phyloP scores from a whole-genome alignment of 2,329 filamentous ascomycete species.

The Emergomyces orientalis region DNA sequence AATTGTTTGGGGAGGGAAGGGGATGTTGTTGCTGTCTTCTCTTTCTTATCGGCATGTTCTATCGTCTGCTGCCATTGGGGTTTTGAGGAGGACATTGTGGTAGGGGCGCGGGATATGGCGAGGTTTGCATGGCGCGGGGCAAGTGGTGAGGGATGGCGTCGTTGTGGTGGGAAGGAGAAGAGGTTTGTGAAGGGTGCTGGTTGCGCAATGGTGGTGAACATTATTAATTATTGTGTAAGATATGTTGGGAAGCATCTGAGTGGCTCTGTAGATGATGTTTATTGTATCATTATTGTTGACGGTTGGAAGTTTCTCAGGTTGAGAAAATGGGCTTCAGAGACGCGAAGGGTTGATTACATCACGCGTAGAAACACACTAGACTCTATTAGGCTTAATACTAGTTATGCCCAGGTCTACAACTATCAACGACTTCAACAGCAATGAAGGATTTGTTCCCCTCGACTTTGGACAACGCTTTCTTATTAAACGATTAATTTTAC shows the following conservation, averaged over 20 bases:
- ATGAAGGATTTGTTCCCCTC: too few species aligned
- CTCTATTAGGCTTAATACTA: too few species aligned
- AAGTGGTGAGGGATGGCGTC: conserved; percentile 7
- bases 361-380: neutral
- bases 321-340: neutral
- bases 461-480: too few species aligned
- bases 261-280: neutral
- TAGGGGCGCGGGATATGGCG: neutral
- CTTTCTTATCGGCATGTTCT: neutral
- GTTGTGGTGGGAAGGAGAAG: conserved; percentile 3
- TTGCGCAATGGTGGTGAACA: conserved; percentile 24
- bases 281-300: neutral
- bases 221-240: conserved; percentile 12
- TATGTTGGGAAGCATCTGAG: neutral
- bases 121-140: conserved; percentile 7
- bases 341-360: neutral
- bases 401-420: too few species aligned
- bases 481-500: too few species aligned
- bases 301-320: too few species aligned
- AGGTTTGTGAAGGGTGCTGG: conserved; percentile 10
- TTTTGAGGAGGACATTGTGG: neutral
- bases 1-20: conserved; percentile 8
- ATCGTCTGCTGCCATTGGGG: neutral
- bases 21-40: neutral
- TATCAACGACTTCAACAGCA: too few species aligned